A percentile compares a stretch with the other conserved stretches of the same genome.
These are phyloP conservation scores for Candida tammaniensis DNA, from an alignment of 805 yeast species.

Conservation along the genomic window DNA sequence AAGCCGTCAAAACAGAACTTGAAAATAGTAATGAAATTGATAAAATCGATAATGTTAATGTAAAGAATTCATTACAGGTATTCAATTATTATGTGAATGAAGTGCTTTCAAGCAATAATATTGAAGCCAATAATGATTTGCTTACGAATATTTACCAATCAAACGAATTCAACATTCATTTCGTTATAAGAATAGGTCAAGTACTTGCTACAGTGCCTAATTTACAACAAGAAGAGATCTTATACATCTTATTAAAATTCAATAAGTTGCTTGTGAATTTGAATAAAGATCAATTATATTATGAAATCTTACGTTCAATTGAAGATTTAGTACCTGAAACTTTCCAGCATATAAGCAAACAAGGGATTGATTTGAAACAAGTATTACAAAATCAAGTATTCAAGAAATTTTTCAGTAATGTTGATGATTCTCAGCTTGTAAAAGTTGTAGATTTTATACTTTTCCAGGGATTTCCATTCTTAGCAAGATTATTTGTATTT, in stretches of 20 bases:
- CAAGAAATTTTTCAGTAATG: conserved; percentile 1
- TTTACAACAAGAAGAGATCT: conserved; percentile 22
- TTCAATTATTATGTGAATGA: conserved; percentile 31
- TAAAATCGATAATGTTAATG: conserved; percentile 13
- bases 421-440: conserved; percentile 5
- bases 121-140: conserved; percentile 3
- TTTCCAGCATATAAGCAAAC: conserved; percentile 32
- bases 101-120: conserved; percentile 8
- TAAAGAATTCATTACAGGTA: conserved; percentile 26
- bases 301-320: conserved; percentile 32
- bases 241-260: conserved; percentile 34
- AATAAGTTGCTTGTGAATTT: conserved; percentile 23
- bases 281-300: conserved; percentile 33
- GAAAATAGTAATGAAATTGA: conserved; percentile 13
- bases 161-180: conserved; percentile 13
- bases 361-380: conserved; percentile 30
- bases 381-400: conserved; percentile 10
- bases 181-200: conserved; percentile 19
- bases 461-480: conserved; percentile 38
- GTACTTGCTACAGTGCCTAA: conserved; percentile 18
- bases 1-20: conserved; percentile 16
- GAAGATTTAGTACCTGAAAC: conserved; percentile 28
- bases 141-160: conserved; percentile 5
- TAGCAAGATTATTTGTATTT: conserved; percentile 27
- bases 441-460: conserved; percentile 32